phyloP scores from a whole-genome alignment of 768 basidiomycete species.

The Suillus paluster region DNA sequence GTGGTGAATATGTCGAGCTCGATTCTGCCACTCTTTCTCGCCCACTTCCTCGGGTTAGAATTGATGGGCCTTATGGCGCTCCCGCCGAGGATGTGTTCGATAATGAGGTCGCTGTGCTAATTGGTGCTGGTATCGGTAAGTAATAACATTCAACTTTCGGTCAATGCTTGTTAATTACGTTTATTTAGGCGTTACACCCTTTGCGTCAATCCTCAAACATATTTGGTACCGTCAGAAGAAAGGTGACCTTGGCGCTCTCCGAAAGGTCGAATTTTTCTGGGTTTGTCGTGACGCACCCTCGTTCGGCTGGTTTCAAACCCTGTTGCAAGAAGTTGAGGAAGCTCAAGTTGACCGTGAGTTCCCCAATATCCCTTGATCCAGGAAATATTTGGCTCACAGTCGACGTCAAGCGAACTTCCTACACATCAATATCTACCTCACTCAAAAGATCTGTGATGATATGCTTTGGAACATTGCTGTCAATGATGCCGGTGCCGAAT shows the following conservation, averaged over 20 bases:
- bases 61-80: constrained; percentile 93
- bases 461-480: constrained; percentile 93
- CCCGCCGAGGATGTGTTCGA: constrained; percentile 91
- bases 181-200: constrained; percentile 81
- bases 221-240: constrained; percentile 93
- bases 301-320: constrained; percentile 96
- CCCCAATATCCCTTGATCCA: neutral
- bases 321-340: constrained; percentile 86
- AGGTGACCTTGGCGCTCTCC: constrained; percentile 76
- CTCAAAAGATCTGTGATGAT: constrained; percentile 82
- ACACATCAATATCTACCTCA: constrained; percentile 89
- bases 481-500: constrained; percentile 83
- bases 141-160: neutral
- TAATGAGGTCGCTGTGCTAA: constrained; percentile 85
- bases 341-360: constrained; percentile 87
- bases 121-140: constrained; percentile 92
- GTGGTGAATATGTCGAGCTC: constrained; percentile 84
- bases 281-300: constrained; percentile 92
- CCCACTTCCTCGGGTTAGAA: constrained; percentile 69
- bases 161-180: constrained; percentile 3
- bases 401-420: constrained; percentile 77
- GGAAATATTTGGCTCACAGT: constrained; percentile 16
- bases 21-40: constrained; percentile 53
- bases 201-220: constrained; percentile 93
- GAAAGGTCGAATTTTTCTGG: constrained; percentile 95